phyloP scores from a whole-genome alignment of 2,329 filamentous ascomycete species.

The Alternaria solani region DNA sequence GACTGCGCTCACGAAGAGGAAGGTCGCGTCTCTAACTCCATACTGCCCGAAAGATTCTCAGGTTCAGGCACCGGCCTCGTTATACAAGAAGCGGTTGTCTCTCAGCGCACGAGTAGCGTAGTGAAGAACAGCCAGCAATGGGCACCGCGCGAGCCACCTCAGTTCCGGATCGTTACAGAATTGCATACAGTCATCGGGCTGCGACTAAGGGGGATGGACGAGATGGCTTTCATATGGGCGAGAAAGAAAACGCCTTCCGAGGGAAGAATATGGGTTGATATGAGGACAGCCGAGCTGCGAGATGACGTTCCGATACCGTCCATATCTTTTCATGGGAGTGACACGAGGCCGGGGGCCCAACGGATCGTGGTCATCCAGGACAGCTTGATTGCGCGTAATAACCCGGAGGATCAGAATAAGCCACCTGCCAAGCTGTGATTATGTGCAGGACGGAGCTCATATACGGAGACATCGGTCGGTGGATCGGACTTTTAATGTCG shows the following conservation, averaged over 20 bases:
- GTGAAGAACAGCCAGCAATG: constrained; percentile 13
- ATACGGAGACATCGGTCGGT: background rate
- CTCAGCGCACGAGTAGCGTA: constrained; percentile 32
- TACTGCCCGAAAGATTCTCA: constrained; percentile 25
- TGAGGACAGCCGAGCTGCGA: constrained; percentile 29
- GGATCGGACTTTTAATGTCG: background rate
- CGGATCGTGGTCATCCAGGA: constrained; percentile 27
- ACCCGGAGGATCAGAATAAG: background rate
- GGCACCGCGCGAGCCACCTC: background rate
- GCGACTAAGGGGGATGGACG: constrained; percentile 36
- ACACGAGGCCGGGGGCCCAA: constrained; percentile 20
- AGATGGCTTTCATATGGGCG: constrained; percentile 36
- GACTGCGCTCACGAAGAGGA: constrained; percentile 40
- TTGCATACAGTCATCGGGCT: constrained; percentile 36
- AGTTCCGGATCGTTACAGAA: constrained; percentile 22
- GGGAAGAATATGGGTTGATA: constrained; percentile 29
- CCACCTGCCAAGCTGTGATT: background rate
- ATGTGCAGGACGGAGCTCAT: background rate
- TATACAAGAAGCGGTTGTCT: constrained; percentile 31
- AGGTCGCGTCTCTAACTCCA: constrained; percentile 25
- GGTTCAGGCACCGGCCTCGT: constrained; percentile 18
- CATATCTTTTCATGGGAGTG: constrained; percentile 17
- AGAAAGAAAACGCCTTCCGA: constrained; percentile 4
- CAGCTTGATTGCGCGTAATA: constrained; percentile 26
- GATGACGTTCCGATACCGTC: constrained; percentile 34